Evolutionary conservation across 805 yeast genomes (phyloP), one percentile per base, ranked within the genome.

Genomic region (Lachancea meyersii): DNA sequence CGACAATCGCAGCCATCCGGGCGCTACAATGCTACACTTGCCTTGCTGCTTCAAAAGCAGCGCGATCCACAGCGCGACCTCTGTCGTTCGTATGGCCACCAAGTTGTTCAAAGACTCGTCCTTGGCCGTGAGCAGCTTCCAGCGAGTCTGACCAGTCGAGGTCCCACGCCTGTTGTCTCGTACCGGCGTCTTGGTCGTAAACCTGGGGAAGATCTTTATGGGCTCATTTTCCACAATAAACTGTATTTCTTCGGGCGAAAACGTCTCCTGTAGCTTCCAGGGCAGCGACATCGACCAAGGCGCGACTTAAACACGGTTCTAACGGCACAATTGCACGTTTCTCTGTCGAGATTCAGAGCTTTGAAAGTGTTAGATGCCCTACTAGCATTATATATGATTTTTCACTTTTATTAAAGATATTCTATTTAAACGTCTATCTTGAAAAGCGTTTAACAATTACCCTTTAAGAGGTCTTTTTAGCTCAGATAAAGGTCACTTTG

Each of bases 41-140:
- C 80, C 82, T 60, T 93, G 97, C 36, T 81, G 79, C 55, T 86
- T 87, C 38, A 93, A 67, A 17, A 89, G 66, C 6, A 89, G 58
- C 0, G 97, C 97, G 17, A 86, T 68, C 97, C 97, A 93, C 1
- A 91, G 49, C 0, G 96, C 95, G 0, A 93, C 79, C 36, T 75
- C 69, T 16, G 73, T 75, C 40, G 89, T 71, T 47, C 82, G 74
- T 75, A 84, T 72, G 0, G 94, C 86, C 35, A 60, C 58, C 58
- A 63, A 52, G 41, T 58, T 60, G 39, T 58, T 60, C 35, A 63
- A 40, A 5, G 51, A 49, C 14, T 41, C 35, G 21, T 55, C 60
- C 32, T 66, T 67, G 21, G 75, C 67, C 63, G 76, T 61, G 2
- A 63, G 57, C 30, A 59, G 53, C 13, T 49, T 50, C 63, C 63